phyloP scores from a whole-genome alignment of 768 basidiomycete species.

The Galerina sulciceps region DNA sequence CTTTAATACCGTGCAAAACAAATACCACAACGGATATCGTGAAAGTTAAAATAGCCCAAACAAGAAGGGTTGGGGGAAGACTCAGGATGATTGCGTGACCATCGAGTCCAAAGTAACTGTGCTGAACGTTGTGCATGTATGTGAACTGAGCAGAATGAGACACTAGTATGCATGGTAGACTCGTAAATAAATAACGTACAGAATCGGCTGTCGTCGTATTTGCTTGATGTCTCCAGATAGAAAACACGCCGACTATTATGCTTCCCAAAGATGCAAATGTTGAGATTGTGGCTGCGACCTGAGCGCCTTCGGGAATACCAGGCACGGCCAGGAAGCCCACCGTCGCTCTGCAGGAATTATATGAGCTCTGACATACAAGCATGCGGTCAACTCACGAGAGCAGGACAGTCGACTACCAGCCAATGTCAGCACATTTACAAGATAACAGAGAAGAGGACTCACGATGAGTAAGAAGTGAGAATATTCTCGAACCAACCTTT shows the following conservation, averaged over 20 bases:
- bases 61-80: slow-evolving; percentile 56
- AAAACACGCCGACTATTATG: slow-evolving; percentile 59
- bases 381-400: slow-evolving; percentile 44
- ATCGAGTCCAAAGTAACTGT: slow-evolving; percentile 45
- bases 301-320: slow-evolving; percentile 37
- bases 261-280: slow-evolving; percentile 57
- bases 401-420: slow-evolving; percentile 50
- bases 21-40: slow-evolving; percentile 49
- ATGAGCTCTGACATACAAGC: background rate
- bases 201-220: slow-evolving; percentile 48
- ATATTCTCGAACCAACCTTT: slow-evolving; percentile 56
- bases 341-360: slow-evolving; percentile 41
- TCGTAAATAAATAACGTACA: slow-evolving; percentile 27
- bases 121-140: slow-evolving; percentile 56
- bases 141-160: slow-evolving; percentile 41
- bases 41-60: slow-evolving; percentile 58
- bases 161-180: background rate
- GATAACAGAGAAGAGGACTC: slow-evolving; percentile 21
- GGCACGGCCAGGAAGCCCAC: slow-evolving; percentile 52
- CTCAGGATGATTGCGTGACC: slow-evolving; percentile 57
- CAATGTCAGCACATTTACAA: background rate
- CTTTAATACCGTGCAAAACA: slow-evolving; percentile 38
- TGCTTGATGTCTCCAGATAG: slow-evolving; percentile 58
- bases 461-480: slow-evolving; percentile 61
- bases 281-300: slow-evolving; percentile 46